A percentile compares a stretch with the other conserved stretches of the same genome.
Evolutionary conservation across 2,329 filamentous ascomycete species (phyloP).

Genomic region (Aspergillus fumigatiaffinis): DNA sequence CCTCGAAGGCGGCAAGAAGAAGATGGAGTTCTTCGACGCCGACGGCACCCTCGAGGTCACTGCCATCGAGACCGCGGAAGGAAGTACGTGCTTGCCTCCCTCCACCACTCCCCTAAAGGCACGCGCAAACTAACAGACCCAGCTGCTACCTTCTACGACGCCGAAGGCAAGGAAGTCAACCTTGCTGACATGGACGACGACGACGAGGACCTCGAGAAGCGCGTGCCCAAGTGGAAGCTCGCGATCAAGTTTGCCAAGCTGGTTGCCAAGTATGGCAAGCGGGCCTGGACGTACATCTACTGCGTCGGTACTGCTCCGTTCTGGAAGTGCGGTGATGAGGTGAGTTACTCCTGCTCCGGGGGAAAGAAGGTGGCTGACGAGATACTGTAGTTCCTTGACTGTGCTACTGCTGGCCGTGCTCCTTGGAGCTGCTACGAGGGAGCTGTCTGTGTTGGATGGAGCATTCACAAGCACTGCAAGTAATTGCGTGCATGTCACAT

Average conservation of each 20-base stretch:
- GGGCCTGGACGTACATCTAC: background rate
- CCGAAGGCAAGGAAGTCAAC: background rate
- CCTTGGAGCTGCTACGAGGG: background rate
- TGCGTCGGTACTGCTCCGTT: background rate
- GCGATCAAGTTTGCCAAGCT: background rate
- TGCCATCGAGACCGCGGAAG: background rate
- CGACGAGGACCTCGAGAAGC: background rate
- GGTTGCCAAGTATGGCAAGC: conserved; percentile 3
- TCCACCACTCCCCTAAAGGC: too few species aligned
- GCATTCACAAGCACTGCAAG: conserved; percentile 1
- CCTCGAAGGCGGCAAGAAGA: background rate
- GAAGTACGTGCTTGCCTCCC: background rate
- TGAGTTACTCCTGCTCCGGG: background rate
- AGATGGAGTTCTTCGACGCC: conserved; percentile 1
- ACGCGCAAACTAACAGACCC: background rate
- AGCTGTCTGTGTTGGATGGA: background rate
- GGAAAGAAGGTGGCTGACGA: background rate
- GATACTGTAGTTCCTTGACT: background rate
- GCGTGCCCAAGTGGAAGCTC: background rate
- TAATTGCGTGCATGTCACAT: background rate
- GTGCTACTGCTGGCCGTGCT: background rate
- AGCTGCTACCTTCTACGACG: background rate
- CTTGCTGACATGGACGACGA: background rate
- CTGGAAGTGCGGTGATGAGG: conserved; percentile 1
- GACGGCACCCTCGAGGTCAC: conserved; percentile 1